These are phyloP conservation scores for Buddleja alternifolia DNA, from an alignment of 257 asterid genomes.

Conservation along the genomic window DNA sequence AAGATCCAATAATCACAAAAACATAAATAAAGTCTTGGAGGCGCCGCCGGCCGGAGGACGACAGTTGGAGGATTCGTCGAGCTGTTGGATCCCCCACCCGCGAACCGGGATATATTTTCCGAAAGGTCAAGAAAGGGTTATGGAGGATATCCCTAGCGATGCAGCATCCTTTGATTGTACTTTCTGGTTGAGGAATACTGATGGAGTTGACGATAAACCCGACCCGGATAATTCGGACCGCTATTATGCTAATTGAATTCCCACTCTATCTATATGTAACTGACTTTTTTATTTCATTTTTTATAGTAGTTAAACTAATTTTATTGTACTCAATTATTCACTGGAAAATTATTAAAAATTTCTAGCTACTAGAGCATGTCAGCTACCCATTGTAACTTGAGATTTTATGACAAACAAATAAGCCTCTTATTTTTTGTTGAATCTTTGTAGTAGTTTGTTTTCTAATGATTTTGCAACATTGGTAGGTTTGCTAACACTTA, in stretches of 20 bases:
- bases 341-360: too few relatives aligned
- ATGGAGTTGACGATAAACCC: constrained; percentile 45
- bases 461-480: too few relatives aligned
- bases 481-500: too few relatives aligned
- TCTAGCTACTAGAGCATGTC: too few relatives aligned
- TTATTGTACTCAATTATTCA: too few relatives aligned
- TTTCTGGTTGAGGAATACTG: constrained; percentile 48
- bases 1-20: not conserved
- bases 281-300: not conserved
- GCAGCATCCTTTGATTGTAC: constrained; percentile 46
- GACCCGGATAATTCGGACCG: not conserved
- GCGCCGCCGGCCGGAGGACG: not conserved
- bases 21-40: not conserved
- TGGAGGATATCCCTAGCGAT: constrained; percentile 48
- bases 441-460: too few relatives aligned
- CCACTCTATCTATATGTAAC: not conserved
- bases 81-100: constrained; percentile 52
- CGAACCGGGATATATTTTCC: constrained; percentile 60
- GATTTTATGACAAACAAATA: too few relatives aligned
- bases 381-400: too few relatives aligned
- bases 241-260: not conserved
- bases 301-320: too few relatives aligned
- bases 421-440: too few relatives aligned
- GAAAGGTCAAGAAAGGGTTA: constrained; percentile 46
- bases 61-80: not conserved